Evolutionary conservation across 495 filamentous ascomycete genomes (phyloP), one percentile per base, ranked within the genome.

Genomic region (Penicillium roqueforti): DNA sequence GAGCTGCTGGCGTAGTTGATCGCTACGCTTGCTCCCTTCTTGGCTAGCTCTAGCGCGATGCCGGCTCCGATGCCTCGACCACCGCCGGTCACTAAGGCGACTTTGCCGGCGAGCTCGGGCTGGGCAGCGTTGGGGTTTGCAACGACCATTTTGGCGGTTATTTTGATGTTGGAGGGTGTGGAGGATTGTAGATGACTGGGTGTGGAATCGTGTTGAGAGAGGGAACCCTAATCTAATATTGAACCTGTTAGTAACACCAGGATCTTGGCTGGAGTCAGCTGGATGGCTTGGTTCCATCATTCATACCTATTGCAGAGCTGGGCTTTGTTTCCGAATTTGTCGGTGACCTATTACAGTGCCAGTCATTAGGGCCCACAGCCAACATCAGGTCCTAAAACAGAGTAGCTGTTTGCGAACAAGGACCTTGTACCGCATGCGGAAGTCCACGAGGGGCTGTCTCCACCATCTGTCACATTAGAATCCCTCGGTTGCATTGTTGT

Each of bases 1-100:
- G 78, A 75, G 56, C 79, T 82, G 56, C 80, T 81, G 53, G 83
- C 80, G 70, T 90, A 92, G 81, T 92, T 92, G 71, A 92, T 79
- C 36, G 88, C 78, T 25, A 92, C 82, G 42, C 79, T 83, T 41
- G 85, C 84, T 7, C 87, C 87, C 57, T 85, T 83, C 58, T 78
- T 78, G 56, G 80, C 88, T 39, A 92, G 83, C 68, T 91, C 88
- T 18, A 89, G 77, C 32, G 87, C 88, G 56, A 89, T 87, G 28
- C 83, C 86, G 16, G 79, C 76, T 46, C 88, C 88, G 63, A 92
- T 90, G 34, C 87, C 87, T 13, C 87, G 84, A 25, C 83, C 80
- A 57, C 80, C 80, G 16, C 87, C 88, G 18, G 88, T 91, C 55
- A 92, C 77, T 29, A 90, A 76, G 43, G 87, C 87, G 56, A 89